Conservation (phyloP, 2,329 filamentous ascomycete genomes). For the Diaporthe sp. region DNA sequence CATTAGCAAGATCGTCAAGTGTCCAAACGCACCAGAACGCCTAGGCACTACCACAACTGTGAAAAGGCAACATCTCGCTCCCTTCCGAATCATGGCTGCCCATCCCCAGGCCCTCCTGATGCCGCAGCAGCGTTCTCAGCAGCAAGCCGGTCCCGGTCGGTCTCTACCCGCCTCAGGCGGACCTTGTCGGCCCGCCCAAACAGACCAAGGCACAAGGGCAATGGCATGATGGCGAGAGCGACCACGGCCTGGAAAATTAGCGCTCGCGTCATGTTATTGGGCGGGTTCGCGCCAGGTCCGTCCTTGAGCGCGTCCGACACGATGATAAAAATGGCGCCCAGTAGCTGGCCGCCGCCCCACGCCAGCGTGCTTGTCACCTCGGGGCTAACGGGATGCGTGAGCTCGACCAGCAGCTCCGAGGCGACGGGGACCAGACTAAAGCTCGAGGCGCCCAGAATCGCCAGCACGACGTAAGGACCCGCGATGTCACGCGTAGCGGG, state of each 20-base stretch:
- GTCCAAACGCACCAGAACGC: not conserved
- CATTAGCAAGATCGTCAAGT: not conserved
- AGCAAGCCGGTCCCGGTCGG: slow-evolving; percentile 48
- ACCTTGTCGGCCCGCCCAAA: slow-evolving; percentile 72
- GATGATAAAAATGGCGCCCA: slow-evolving; percentile 88
- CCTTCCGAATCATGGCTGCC: slow-evolving; percentile 3
- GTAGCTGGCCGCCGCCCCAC: slow-evolving; percentile 88
- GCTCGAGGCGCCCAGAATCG: slow-evolving; percentile 81
- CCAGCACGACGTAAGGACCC: slow-evolving; percentile 81
- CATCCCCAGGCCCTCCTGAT: slow-evolving; percentile 42
- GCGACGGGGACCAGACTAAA: slow-evolving; percentile 87
- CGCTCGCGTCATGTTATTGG: slow-evolving; percentile 78
- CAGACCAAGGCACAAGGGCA: slow-evolving; percentile 77
- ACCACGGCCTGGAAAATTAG: slow-evolving; percentile 85
- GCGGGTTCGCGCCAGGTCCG: slow-evolving; percentile 65
- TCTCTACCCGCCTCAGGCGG: slow-evolving; percentile 61
- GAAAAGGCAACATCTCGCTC: not conserved
- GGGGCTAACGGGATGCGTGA: slow-evolving; percentile 87
- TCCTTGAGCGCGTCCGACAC: slow-evolving; percentile 81
- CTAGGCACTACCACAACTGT: not conserved
- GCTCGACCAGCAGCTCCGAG: slow-evolving; percentile 88
- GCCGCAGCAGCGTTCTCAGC: slow-evolving; percentile 1
- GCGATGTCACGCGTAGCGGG: slow-evolving; percentile 71
- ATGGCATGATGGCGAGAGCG: slow-evolving; percentile 72
- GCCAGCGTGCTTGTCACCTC: slow-evolving; percentile 87